Evolutionary conservation across 768 basidiomycete genomes (phyloP).

Genomic region (Agrocybe pediades): DNA sequence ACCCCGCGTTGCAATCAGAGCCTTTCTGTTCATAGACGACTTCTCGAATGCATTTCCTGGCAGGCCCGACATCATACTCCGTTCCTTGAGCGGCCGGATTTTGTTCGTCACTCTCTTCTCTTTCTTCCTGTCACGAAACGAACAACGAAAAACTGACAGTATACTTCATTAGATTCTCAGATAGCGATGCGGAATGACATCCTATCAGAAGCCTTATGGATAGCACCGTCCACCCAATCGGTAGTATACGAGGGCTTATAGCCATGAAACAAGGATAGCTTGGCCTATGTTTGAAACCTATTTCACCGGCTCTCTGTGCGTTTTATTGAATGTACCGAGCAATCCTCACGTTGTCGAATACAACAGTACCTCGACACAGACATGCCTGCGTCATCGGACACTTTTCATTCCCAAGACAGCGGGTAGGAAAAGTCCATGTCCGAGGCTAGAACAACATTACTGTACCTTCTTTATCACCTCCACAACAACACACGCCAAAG

Average conservation of each 20-base stretch:
- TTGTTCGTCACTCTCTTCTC: background rate
- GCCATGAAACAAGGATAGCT: background rate
- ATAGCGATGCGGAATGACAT: background rate
- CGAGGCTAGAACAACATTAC: background rate
- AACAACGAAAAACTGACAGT: background rate
- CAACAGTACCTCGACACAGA: background rate
- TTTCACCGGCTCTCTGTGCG: background rate
- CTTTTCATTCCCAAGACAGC: background rate
- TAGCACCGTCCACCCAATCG: background rate
- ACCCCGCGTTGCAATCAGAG: too few relatives aligned
- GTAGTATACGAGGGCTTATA: background rate
- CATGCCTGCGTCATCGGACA: too few relatives aligned
- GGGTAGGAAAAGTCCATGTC: background rate
- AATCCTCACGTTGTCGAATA: background rate
- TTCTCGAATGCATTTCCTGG: background rate
- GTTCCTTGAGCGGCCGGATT: background rate
- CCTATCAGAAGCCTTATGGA: background rate
- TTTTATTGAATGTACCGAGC: background rate
- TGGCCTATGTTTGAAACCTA: background rate
- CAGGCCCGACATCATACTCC: too few relatives aligned
- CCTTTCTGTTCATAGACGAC: background rate
- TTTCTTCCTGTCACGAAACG: background rate
- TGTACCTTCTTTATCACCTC: background rate
- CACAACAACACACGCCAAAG: background rate
- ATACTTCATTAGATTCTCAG: background rate